phyloP scores from a whole-genome alignment of 179 eudicot genomes.

The Nepenthes alata region DNA sequence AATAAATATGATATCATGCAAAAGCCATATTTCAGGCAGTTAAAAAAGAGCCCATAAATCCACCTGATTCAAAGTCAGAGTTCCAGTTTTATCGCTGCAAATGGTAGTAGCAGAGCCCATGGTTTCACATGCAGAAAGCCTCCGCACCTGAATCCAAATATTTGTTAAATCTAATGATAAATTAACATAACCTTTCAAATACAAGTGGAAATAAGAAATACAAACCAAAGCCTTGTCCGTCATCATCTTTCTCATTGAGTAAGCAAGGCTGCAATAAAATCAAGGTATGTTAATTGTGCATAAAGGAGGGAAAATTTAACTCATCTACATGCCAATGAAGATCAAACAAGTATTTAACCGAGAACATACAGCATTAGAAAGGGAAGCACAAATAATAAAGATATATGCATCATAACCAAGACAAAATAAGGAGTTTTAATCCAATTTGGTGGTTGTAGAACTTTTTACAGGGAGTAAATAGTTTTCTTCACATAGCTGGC shows the following conservation, averaged over 20 bases:
- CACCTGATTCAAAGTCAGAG: conserved; percentile 66
- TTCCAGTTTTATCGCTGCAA: conserved; percentile 95
- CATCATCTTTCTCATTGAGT: conserved; percentile 99
- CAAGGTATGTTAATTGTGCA: not conserved
- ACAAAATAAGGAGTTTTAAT: too few relatives aligned
- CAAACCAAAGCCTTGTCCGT: conserved; percentile 89
- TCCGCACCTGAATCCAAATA: conserved; percentile 51
- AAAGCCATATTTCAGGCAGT: not conserved
- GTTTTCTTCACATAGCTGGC: too few relatives aligned
- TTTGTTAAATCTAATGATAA: not conserved
- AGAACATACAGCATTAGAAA: not conserved
- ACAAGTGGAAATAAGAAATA: conserved; percentile 7
- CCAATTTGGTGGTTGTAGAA: too few relatives aligned
- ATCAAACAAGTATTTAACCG: not conserved
- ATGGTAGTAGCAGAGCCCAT: conserved; percentile 98
- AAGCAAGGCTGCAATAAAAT: conserved; percentile 65
- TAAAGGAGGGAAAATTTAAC: not conserved
- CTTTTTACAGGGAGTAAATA: too few relatives aligned
- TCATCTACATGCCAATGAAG: not conserved
- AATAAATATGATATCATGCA: not conserved
- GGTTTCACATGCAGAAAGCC: conserved; percentile 96
- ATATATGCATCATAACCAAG: too few relatives aligned
- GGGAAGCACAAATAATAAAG: too few relatives aligned
- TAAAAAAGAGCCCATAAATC: not conserved
- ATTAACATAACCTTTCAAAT: not conserved